Conservation (phyloP, 2,329 filamentous ascomycete genomes). For the Stachybotrys echinatus region DNA sequence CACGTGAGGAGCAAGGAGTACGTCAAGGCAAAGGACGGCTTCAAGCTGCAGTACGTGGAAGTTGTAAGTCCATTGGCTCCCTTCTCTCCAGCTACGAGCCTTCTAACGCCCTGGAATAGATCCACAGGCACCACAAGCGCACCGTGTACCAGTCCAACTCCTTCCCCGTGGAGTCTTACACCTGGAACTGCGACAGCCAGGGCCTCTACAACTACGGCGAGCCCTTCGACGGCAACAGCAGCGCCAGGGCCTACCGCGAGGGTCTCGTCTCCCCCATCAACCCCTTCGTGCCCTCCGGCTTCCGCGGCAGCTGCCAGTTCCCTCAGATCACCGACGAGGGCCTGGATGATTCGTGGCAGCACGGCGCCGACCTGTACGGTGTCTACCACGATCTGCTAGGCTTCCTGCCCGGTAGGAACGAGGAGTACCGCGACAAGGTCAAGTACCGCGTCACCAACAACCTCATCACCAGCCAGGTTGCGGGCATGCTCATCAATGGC, state of each 20-base stretch:
- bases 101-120: slow-evolving; percentile 31
- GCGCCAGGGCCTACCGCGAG: slow-evolving; percentile 60
- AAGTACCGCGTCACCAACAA: slow-evolving; percentile 75
- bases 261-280: slow-evolving; percentile 58
- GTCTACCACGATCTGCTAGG: slow-evolving; percentile 67
- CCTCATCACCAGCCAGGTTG: slow-evolving; percentile 76
- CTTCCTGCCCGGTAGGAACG: slow-evolving; percentile 55
- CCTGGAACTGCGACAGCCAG: slow-evolving; percentile 68
- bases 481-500: slow-evolving; percentile 66
- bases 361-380: slow-evolving; percentile 70
- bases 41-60: slow-evolving; percentile 69
- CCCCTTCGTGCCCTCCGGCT: slow-evolving; percentile 61
- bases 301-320: slow-evolving; percentile 71
- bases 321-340: slow-evolving; percentile 72
- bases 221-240: slow-evolving; percentile 42
- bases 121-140: slow-evolving; percentile 80
- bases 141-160: slow-evolving; percentile 75
- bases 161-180: slow-evolving; percentile 67
- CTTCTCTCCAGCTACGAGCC: neutral
- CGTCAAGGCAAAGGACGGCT: slow-evolving; percentile 44
- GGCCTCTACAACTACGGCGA: slow-evolving; percentile 65
- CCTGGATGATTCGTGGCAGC: slow-evolving; percentile 68
- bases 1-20: slow-evolving; percentile 70
- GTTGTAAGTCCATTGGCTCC: slow-evolving; percentile 42
- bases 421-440: slow-evolving; percentile 39